These are phyloP conservation scores for Forsythia viridissima DNA, from an alignment of 257 asterid species.

Conservation along the genomic window DNA sequence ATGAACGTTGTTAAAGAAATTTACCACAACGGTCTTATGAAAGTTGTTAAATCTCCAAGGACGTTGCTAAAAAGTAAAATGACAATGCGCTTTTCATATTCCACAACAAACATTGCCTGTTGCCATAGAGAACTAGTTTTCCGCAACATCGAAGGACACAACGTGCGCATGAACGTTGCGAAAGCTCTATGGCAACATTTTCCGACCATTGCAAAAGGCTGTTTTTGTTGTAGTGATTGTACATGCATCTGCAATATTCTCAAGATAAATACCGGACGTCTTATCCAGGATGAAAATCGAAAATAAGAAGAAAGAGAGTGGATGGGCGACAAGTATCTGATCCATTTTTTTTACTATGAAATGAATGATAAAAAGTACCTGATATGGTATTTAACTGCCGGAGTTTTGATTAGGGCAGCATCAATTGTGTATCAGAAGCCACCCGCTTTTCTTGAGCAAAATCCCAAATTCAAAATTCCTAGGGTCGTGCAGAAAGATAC, in stretches of 20 bases:
- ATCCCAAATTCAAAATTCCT: slow-evolving; percentile 68
- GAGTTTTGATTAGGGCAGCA: slow-evolving; percentile 80
- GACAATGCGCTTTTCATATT: too few species aligned
- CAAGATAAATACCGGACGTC: not conserved
- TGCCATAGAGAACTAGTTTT: too few species aligned
- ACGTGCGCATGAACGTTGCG: too few species aligned
- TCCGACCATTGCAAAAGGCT: too few species aligned
- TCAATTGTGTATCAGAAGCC: slow-evolving; percentile 78
- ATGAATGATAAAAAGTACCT: slow-evolving; percentile 50
- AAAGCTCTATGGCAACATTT: too few species aligned
- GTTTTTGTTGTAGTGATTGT: too few species aligned
- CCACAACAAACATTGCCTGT: too few species aligned
- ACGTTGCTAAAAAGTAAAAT: too few species aligned
- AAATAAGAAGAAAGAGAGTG: slow-evolving; percentile 82
- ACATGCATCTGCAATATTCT: not conserved
- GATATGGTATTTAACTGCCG: slow-evolving; percentile 97
- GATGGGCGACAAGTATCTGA: slow-evolving; percentile 72
- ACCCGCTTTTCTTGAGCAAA: slow-evolving; percentile 79
- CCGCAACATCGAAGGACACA: too few species aligned
- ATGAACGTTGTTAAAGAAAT: too few species aligned
- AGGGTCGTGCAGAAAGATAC: slow-evolving; percentile 47
- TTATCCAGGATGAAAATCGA: slow-evolving; percentile 70
- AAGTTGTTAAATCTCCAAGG: too few species aligned
- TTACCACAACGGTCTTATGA: too few species aligned
- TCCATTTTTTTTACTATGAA: slow-evolving; percentile 76